Evolutionary conservation across 2,329 filamentous ascomycete species (phyloP).

Genomic region (Pestalotiopsis sp.): DNA sequence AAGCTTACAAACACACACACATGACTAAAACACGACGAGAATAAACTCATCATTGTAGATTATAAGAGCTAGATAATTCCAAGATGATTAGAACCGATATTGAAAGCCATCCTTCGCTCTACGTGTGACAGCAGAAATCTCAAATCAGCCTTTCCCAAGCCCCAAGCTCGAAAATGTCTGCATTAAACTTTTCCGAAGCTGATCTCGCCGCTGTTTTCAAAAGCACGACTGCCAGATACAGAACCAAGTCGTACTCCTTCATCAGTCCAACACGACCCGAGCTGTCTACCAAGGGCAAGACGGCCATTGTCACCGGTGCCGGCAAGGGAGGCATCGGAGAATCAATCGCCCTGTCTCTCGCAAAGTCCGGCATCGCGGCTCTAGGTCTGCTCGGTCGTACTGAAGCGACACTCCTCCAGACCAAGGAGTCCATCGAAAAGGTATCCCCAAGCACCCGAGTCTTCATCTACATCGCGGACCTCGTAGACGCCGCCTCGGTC

Average conservation of each 20-base stretch:
- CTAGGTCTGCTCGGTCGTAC: constrained; percentile 8
- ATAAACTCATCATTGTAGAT: not conserved
- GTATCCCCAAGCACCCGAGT: not conserved
- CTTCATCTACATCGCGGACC: constrained; percentile 1
- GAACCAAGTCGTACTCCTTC: not conserved
- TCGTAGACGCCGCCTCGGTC: not conserved
- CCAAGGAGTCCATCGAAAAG: constrained; percentile 3
- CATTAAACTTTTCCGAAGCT: not conserved
- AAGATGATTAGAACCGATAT: not conserved
- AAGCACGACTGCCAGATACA: not conserved
- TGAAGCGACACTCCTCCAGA: constrained; percentile 1
- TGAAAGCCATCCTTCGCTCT: not conserved
- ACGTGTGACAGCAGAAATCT: not conserved
- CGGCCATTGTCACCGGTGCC: constrained; percentile 5
- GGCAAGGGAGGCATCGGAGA: constrained; percentile 9
- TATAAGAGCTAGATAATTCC: not conserved
- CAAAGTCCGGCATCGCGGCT: constrained; percentile 10
- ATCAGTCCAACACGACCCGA: constrained; percentile 5
- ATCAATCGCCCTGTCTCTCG: constrained; percentile 6
- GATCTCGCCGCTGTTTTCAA: not conserved
- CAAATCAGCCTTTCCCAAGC: not conserved
- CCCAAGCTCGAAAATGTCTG: not conserved
- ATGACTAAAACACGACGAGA: not conserved
- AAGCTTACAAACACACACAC: not conserved
- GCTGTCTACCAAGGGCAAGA: constrained; percentile 10